phyloP scores from a whole-genome alignment of 257 asterid species.

The Fraxinus americana region DNA sequence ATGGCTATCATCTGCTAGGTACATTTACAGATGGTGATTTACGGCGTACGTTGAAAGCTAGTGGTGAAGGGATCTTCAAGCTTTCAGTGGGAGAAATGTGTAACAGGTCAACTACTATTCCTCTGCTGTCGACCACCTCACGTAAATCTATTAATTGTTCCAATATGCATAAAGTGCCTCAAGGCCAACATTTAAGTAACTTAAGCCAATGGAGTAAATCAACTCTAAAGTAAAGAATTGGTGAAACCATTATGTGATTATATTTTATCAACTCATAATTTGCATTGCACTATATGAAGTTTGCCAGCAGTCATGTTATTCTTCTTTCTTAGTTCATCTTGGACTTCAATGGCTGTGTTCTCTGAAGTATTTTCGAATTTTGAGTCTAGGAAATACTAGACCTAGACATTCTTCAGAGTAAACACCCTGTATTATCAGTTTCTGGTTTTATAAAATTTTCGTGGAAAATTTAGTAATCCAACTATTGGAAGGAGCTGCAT shows the following conservation, averaged over 20 bases:
- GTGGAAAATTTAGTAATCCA: neutral
- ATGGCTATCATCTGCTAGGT: conserved; percentile 63
- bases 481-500: neutral
- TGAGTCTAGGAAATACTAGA: no score
- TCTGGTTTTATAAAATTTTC: neutral
- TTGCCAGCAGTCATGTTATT: no score
- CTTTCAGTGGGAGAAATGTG: conserved; percentile 84
- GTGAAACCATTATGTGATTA: neutral
- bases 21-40: conserved; percentile 95
- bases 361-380: neutral
- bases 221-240: neutral
- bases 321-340: neutral
- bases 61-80: conserved; percentile 51
- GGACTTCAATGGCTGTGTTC: neutral
- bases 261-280: neutral
- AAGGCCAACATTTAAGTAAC: neutral
- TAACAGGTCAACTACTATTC: conserved; percentile 53
- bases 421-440: neutral
- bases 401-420: neutral
- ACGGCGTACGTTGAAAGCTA: conserved; percentile 84
- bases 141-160: neutral
- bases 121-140: neutral
- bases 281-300: no score
- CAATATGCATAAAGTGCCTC: neutral
- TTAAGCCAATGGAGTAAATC: neutral